Conservation (phyloP, 2,329 filamentous ascomycete genomes). For the Aureobasidium leucospermi region DNA sequence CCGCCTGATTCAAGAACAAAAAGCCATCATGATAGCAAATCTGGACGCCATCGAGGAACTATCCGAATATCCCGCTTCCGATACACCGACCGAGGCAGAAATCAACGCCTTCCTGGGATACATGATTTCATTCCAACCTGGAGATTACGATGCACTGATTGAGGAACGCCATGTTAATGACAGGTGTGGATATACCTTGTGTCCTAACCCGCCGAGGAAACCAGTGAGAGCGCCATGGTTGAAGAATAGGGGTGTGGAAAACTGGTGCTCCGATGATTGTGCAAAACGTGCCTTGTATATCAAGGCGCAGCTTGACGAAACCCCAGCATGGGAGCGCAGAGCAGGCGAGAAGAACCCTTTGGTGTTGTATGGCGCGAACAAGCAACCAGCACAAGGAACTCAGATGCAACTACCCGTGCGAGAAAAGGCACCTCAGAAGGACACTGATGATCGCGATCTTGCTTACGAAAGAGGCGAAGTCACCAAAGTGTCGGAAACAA, state of each 20-base stretch:
- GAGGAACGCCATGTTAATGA: constrained; percentile 80
- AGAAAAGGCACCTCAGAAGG: neutral
- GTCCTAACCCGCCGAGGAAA: constrained; percentile 53
- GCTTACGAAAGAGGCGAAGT: constrained; percentile 38
- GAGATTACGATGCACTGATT: constrained; percentile 83
- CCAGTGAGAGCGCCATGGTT: constrained; percentile 50
- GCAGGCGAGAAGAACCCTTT: constrained; percentile 36
- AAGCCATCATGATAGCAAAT: constrained; percentile 68
- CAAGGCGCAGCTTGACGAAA: constrained; percentile 78
- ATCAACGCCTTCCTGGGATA: constrained; percentile 56
- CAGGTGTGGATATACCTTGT: constrained; percentile 78
- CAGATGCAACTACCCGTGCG: neutral
- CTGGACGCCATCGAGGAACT: constrained; percentile 65
- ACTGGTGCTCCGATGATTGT: constrained; percentile 80
- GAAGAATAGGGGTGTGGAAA: constrained; percentile 66
- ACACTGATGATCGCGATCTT: constrained; percentile 28
- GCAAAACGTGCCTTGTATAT: constrained; percentile 74
- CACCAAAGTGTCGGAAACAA: constrained; percentile 19
- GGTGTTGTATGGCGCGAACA: constrained; percentile 32
- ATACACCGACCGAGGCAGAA: constrained; percentile 50
- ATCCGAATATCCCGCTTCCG: constrained; percentile 53
- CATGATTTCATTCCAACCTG: constrained; percentile 69
- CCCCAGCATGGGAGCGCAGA: constrained; percentile 75
- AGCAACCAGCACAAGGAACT: neutral
- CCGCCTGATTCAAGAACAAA: constrained; percentile 71